A percentile compares a stretch with the other conserved stretches of the same genome.
Conservation (phyloP, 78 protist genomes). For the Bodo saltans region DNA sequence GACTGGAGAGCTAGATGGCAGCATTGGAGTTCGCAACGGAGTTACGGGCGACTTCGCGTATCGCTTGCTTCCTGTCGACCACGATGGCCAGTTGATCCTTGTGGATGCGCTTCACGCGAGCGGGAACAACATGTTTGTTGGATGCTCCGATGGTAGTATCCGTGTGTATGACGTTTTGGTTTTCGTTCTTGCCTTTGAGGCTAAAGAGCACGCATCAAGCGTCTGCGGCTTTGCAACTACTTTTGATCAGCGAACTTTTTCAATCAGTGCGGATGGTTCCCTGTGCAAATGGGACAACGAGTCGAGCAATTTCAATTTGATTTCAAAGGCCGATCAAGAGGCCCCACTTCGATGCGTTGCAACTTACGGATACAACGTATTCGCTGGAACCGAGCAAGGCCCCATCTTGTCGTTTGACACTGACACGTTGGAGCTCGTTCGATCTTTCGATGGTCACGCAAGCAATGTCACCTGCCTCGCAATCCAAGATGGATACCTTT, state of each 20-base stretch:
- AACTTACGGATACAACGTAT: conserved; percentile 26
- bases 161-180: conserved; percentile 25
- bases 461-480: background rate
- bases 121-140: conserved; percentile 13
- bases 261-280: conserved; percentile 11
- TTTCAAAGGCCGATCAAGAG: background rate
- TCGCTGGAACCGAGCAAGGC: background rate
- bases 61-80: background rate
- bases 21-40: conserved; percentile 12
- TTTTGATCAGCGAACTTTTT: conserved; percentile 13
- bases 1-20: conserved; percentile 29
- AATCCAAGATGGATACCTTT: conserved; percentile 20
- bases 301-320: background rate
- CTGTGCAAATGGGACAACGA: conserved; percentile 27
- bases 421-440: background rate
- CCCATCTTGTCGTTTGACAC: conserved; percentile 16
- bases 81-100: background rate
- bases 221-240: conserved; percentile 7
- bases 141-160: conserved; percentile 5
- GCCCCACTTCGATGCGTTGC: background rate
- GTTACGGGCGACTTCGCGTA: background rate
- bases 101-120: conserved; percentile 29
- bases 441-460: background rate
- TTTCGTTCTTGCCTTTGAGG: conserved; percentile 6
- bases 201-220: background rate